Evolutionary conservation across 495 filamentous ascomycete genomes (phyloP).

Genomic region (Lasiosphaeria miniovina): DNA sequence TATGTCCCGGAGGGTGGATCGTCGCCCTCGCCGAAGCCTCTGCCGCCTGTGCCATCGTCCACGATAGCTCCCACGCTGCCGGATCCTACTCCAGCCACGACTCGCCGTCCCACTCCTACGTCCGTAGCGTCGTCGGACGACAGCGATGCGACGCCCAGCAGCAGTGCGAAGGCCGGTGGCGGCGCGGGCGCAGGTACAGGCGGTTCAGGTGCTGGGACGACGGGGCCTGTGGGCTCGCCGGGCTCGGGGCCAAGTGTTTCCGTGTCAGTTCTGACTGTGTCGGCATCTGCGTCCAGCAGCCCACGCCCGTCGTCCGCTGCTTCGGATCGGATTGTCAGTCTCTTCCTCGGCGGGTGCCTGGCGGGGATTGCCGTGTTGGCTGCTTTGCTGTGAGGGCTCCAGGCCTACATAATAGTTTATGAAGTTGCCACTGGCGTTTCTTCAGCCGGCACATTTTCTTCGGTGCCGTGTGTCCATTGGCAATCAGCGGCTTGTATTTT

Average conservation of each 20-base stretch:
- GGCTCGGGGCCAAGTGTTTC: neutral
- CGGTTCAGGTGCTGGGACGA: neutral
- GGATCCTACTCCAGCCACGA: neutral
- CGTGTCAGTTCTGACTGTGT: neutral
- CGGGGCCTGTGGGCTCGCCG: no score
- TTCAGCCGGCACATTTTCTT: no score
- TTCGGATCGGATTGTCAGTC: neutral
- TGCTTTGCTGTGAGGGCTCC: no score
- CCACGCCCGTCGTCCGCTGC: neutral
- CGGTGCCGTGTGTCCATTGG: no score
- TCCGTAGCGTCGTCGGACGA: neutral
- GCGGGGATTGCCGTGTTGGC: neutral
- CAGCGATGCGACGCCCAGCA: neutral
- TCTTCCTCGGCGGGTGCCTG: neutral
- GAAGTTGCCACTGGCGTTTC: no score
- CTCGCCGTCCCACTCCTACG: neutral
- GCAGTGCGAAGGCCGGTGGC: neutral
- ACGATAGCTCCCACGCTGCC: neutral
- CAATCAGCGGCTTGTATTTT: no score
- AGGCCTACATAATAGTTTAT: no score
- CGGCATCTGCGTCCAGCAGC: neutral
- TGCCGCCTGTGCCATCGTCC: neutral
- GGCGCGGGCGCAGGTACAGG: neutral
- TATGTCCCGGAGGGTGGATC: neutral
- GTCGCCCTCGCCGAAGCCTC: neutral